Conservation (phyloP, 768 basidiomycete species). For the Psilocybe tampanensis region DNA sequence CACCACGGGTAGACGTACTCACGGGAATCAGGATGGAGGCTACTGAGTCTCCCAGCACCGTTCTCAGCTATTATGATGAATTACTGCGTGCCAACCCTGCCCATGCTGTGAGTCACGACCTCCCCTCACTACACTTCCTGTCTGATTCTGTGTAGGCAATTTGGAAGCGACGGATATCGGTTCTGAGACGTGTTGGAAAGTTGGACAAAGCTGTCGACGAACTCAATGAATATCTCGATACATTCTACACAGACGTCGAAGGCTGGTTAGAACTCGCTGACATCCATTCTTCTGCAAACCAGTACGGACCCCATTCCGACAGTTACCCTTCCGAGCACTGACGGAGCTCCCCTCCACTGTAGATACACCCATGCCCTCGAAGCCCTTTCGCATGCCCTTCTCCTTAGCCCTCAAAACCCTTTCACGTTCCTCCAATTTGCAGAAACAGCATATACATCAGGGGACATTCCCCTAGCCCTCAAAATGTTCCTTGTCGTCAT, state of each 20-base stretch:
- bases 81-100: constrained; percentile 66
- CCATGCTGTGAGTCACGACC: constrained; percentile 60
- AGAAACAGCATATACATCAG: constrained; percentile 83
- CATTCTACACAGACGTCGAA: constrained; percentile 86
- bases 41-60: constrained; percentile 54
- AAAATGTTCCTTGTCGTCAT: constrained; percentile 79
- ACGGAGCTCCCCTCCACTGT: neutral
- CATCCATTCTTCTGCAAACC: constrained; percentile 72
- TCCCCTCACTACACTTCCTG: neutral
- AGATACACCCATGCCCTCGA: constrained; percentile 78
- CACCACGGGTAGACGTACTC: constrained; percentile 78
- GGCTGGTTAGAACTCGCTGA: constrained; percentile 88
- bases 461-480: constrained; percentile 73
- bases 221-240: constrained; percentile 76
- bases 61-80: constrained; percentile 66
- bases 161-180: constrained; percentile 83
- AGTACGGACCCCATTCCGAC: constrained; percentile 47
- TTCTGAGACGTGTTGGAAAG: constrained; percentile 64
- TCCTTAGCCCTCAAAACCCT: constrained; percentile 85
- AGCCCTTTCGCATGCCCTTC: constrained; percentile 77
- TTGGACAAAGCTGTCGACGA: constrained; percentile 70
- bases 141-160: constrained; percentile 42
- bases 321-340: neutral
- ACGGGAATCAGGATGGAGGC: constrained; percentile 81
- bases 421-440: constrained; percentile 84